Evolutionary conservation across 768 basidiomycete genomes (phyloP), one percentile per base, ranked within the genome.

Genomic region (Kwoniella pini): DNA sequence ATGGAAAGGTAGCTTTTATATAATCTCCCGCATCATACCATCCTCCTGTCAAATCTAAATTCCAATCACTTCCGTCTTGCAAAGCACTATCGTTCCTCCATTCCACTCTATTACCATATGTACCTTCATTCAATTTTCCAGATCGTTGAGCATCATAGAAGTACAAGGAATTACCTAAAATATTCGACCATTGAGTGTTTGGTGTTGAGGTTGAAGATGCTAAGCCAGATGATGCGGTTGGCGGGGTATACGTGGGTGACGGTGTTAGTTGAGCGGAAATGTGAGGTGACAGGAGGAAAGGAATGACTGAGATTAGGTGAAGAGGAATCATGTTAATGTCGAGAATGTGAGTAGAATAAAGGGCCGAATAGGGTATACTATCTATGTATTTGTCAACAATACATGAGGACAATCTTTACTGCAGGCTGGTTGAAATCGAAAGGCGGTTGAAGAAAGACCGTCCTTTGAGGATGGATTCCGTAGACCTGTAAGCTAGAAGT

Each of bases 71-170:
- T 13, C 92, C 94, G 78, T 97, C 94, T 33, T 85, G 80, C 22
- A 87, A 68, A 17, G 85, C 84, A 70, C 89, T 91, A 57, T 87
- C 84, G 70, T 96, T 96, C 53, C 93, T 82, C 94, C 94, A 97
- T 24, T 84, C 72, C 1, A 94, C 90, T 39, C 93, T 84, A 62
- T 89, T 90, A 3, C 81, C 81, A 52, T 72, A 75, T 17, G 70
- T 62, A 15, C 71, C 73, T 12, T 79, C 69, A 0, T 87, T 84
- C 15, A 95, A 82, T 42, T 82, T 81, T 15, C 93, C 93, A 54
- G 88, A 89, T 19, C 93, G 83, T 71, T 96, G 93, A 1, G 87
- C 91, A 63, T 96, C 93, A 72, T 93, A 96, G 77, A 95, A 95
- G 72, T 86, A 95, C 26, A 95, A 75, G 26, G 88, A 77, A 75